Base-by-base conservation (phyloP, 2,329 filamentous ascomycete species). In the Didymosphaeria variabile region DNA sequence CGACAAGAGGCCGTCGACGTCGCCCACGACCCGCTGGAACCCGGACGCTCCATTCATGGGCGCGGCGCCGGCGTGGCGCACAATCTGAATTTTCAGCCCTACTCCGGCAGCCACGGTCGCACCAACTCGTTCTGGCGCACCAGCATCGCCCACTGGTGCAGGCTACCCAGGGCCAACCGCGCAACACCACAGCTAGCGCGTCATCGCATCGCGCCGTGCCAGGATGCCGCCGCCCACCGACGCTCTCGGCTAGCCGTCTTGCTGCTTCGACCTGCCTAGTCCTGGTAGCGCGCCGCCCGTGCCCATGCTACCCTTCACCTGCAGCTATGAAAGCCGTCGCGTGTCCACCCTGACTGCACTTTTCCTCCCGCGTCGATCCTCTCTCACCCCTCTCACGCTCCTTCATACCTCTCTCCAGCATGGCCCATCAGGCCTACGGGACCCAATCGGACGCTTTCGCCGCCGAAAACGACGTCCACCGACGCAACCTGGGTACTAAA, bases 401-500 rank as follows among this genome's bases (percentile, higher is more conserved):
- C 58, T 64, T 60, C 51, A 50, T 54, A 49, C 61, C 57, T 54
- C 59, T 54, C 59, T 53, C 58, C 52, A 68, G 42, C 64, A 74
- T 69, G 65, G 65, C 65, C 26, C 58, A 64, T 54, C 63, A 60
- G 6, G 40, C 38, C 62, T 70, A 73, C 55, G 75, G 70, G 52
- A 75, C 68, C 36, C 75, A 77, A 65, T 73, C 72, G 19, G 73
- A 77, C 67, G 75, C 74, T 40, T 74, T 72, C 62, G 63, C 62
- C 42, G 75, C 74, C 49, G 74, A 76, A 52, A 67, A 74, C 56
- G 73, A 74, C 56, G 36, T 74, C 26, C 64, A 67, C 58, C 67
- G 65, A 15, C 61, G 70, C 38, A 62, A 54, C 57, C 55, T 65
- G n/a, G 69, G 67, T 45, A 32, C 23, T 26, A 77, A 75, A 59